Base-by-base conservation (phyloP, 2,329 filamentous ascomycete species). In the Amylocarpus encephaloides region DNA sequence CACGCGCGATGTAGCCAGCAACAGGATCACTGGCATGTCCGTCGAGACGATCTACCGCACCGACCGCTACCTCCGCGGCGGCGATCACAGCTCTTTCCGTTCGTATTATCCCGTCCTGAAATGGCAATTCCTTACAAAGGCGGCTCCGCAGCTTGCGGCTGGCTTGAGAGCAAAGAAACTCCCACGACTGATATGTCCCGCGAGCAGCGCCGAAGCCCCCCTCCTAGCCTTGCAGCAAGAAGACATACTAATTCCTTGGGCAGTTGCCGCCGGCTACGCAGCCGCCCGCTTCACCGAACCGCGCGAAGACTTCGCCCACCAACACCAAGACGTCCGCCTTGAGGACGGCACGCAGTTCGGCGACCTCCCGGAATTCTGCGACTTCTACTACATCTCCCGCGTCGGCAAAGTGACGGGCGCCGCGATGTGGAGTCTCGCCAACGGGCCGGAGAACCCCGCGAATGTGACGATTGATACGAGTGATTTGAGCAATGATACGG, bases 401-500 rank as follows among this genome's bases (percentile, higher is more conserved):
- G 77, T 80, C 1, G 77, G 70, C 0, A 73, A 71, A 48, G 77
- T 80, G 26, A 79, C 79, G 54, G 68, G 75, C 1, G 77, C 76
- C 0, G 73, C 73, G 11, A 68, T 79, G 45, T 82, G 76, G 75
- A 71, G 68, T 12, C 63, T 79, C 0, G 76, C 76, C 0, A 71
- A 74, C 54, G 75, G 73, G 1, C 77, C 78, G 0, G 76, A 71
- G 1, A 63, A 67, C 51, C 73, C 74, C 13, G 64, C 62, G 3
- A 77, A 79, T 52, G 75, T 80, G 2, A 71, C 68, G 3, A 62
- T 78, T 7, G 68, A 76, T 53, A 72, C 74, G 0, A 67, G 68
- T 1, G 64, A 64, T 0, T 54, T 79, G 19, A 67, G 71, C 55
- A 79, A 80, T 47, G 68, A 77, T 43, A 76, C 70, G 45, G 66